Percentiles rank a stretch among this genome's conserved stretches.
phyloP scores from a whole-genome alignment of 352 stramenopile genomes.

The Pythium utonaiense region DNA sequence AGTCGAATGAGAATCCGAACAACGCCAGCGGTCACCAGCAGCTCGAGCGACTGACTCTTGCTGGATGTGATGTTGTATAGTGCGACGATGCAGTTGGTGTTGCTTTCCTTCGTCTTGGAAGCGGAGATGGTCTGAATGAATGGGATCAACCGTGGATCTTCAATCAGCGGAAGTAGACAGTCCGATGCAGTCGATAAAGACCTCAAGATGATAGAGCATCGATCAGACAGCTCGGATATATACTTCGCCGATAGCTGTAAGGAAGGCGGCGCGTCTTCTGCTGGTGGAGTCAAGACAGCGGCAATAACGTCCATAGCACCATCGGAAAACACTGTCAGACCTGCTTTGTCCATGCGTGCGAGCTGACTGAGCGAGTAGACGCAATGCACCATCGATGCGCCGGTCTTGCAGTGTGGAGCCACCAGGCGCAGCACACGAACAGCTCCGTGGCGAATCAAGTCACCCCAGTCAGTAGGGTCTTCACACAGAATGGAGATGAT shows the following conservation, averaged over 20 bases:
- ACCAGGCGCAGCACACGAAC: slow-evolving; percentile 54
- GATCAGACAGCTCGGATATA: slow-evolving; percentile 36
- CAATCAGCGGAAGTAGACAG: slow-evolving; percentile 43
- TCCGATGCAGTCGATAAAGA: slow-evolving; percentile 56
- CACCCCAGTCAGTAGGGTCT: slow-evolving; percentile 44
- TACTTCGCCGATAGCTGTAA: neutral
- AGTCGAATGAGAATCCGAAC: slow-evolving; percentile 65
- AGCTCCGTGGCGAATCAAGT: slow-evolving; percentile 48
- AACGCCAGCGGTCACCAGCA: slow-evolving; percentile 45
- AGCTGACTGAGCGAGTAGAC: slow-evolving; percentile 70
- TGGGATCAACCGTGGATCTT: slow-evolving; percentile 49
- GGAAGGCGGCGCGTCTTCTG: slow-evolving; percentile 17
- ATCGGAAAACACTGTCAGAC: slow-evolving; percentile 43
- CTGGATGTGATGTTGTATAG: slow-evolving; percentile 73
- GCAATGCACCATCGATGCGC: slow-evolving; percentile 38
- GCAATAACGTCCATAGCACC: slow-evolving; percentile 60
- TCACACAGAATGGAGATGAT: slow-evolving; percentile 68
- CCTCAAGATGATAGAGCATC: slow-evolving; percentile 66
- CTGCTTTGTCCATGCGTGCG: slow-evolving; percentile 40
- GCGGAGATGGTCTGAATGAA: slow-evolving; percentile 41
- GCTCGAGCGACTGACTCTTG: slow-evolving; percentile 43
- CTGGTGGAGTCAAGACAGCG: slow-evolving; percentile 26
- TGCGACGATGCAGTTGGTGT: slow-evolving; percentile 59
- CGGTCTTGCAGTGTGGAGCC: slow-evolving; percentile 25
- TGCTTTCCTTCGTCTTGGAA: slow-evolving; percentile 35